These are phyloP conservation scores for Cladobotryum mycophilum DNA, from an alignment of 2,329 filamentous ascomycete genomes.

Conservation along the genomic window DNA sequence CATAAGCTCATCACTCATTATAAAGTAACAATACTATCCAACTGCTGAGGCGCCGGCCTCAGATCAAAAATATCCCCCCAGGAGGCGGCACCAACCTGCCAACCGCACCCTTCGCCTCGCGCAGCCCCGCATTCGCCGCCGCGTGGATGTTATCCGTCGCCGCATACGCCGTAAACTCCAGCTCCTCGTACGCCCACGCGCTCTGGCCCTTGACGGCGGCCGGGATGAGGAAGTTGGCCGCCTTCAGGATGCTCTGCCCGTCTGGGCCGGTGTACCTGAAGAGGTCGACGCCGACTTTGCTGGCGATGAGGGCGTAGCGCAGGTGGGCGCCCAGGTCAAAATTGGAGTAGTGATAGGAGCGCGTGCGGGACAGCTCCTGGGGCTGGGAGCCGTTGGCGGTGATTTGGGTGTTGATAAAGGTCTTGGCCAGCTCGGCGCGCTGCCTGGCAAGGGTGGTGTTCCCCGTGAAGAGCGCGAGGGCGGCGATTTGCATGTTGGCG, in stretches of 20 bases:
- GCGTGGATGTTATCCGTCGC: conserved; percentile 21
- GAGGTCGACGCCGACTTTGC: conserved; percentile 18
- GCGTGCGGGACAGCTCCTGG: conserved; percentile 20
- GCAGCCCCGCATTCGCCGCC: conserved; percentile 18
- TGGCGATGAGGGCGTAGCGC: conserved; percentile 14
- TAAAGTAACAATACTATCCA: conserved; percentile 17
- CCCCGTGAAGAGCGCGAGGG: conserved; percentile 20
- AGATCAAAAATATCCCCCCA: conserved; percentile 20
- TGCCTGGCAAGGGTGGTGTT: conserved; percentile 11
- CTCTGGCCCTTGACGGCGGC: conserved; percentile 14
- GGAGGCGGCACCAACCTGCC: conserved; percentile 14
- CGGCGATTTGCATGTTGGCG: conserved; percentile 20
- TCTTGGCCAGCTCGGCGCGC: neutral
- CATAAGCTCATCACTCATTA: neutral
- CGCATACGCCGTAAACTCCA: conserved; percentile 18
- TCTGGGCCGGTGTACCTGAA: conserved; percentile 17
- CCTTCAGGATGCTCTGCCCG: conserved; percentile 18
- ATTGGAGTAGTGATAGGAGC: conserved; percentile 23
- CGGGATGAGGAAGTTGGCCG: conserved; percentile 19
- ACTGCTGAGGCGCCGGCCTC: conserved; percentile 21
- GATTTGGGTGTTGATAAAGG: conserved; percentile 17
- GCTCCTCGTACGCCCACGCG: conserved; percentile 18
- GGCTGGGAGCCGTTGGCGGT: conserved; percentile 19
- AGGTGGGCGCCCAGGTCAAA: conserved; percentile 19
- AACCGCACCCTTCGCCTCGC: conserved; percentile 11